Conservation (phyloP, 2,329 filamentous ascomycete species). For the Diaporthe helianthi region DNA sequence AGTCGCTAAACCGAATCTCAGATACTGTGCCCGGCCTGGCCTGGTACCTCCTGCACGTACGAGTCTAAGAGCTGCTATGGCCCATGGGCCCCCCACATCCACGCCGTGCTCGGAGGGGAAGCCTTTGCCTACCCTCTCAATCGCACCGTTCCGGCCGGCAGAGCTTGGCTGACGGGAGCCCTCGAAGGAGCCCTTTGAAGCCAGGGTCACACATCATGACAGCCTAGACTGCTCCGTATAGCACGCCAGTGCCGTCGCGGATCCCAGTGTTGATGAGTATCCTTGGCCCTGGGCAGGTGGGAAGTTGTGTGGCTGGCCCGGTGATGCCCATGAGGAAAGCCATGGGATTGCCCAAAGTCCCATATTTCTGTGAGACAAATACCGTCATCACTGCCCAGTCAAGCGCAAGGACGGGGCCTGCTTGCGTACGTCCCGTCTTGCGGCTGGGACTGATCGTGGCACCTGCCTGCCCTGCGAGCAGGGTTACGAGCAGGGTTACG, state of each 20-base stretch:
- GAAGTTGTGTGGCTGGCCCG: constrained; percentile 3
- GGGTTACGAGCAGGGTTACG: too few relatives aligned
- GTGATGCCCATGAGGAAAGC: constrained; percentile 8
- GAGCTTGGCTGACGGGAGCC: neutral
- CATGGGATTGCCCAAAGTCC: constrained; percentile 27
- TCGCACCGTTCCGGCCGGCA: neutral
- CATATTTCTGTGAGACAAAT: constrained; percentile 25
- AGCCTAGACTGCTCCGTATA: neutral
- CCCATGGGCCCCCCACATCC: constrained; percentile 9
- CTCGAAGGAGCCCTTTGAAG: neutral
- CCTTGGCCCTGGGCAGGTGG: constrained; percentile 4
- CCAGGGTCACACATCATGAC: neutral
- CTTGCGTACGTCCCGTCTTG: neutral
- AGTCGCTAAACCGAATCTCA: constrained; percentile 15
- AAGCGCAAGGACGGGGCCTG: constrained; percentile 7
- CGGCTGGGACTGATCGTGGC: constrained; percentile 14
- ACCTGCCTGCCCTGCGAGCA: constrained; percentile 1
- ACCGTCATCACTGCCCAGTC: constrained; percentile 14
- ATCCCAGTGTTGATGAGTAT: constrained; percentile 3
- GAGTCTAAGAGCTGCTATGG: constrained; percentile 15
- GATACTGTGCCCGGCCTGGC: neutral
- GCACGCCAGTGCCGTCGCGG: constrained; percentile 9
- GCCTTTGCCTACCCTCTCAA: constrained; percentile 24
- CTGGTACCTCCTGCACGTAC: neutral
- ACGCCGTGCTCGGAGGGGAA: neutral